A percentile compares a stretch with the other conserved stretches of the same genome.
phyloP scores from a whole-genome alignment of 148 eudicot genomes.

The Rhododendron vialii region DNA sequence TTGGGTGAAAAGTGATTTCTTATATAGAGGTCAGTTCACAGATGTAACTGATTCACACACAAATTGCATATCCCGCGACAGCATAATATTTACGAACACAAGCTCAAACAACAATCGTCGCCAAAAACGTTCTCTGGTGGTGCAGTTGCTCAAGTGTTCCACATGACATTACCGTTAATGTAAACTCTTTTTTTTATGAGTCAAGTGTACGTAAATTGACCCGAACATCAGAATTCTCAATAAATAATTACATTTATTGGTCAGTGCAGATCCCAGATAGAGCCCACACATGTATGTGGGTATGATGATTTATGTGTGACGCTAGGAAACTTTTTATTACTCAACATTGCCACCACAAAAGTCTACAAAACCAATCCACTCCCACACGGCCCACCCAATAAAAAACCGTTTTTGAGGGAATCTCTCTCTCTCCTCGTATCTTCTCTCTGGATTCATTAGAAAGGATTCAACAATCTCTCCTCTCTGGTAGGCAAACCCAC shows the following conservation, averaged over 20 bases:
- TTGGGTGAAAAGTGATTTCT: too few species aligned
- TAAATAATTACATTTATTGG: too few species aligned
- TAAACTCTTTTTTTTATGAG: too few species aligned
- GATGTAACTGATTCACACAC: background rate
- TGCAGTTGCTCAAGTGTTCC: background rate
- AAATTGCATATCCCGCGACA: background rate
- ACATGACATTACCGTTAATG: too few species aligned
- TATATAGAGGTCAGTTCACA: too few species aligned
- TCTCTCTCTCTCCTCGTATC: background rate
- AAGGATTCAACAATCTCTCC: background rate
- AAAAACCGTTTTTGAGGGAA: background rate
- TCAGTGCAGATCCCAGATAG: too few species aligned
- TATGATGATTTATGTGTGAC: too few species aligned
- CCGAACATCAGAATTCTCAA: too few species aligned
- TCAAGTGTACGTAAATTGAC: rapidly evolving
- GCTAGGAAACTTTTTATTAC: too few species aligned
- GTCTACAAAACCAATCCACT: background rate
- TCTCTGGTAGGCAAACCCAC: background rate
- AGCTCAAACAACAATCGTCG: background rate
- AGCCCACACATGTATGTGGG: too few species aligned
- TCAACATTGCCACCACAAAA: background rate
- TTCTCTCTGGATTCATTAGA: background rate
- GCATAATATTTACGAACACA: background rate
- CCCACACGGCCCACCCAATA: background rate
- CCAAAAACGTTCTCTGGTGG: background rate